Percentiles rank a stretch among this genome's conserved stretches.
These are phyloP conservation scores for Gliomastix tumulicola DNA, from an alignment of 2,329 filamentous ascomycete species.

Conservation along the genomic window DNA sequence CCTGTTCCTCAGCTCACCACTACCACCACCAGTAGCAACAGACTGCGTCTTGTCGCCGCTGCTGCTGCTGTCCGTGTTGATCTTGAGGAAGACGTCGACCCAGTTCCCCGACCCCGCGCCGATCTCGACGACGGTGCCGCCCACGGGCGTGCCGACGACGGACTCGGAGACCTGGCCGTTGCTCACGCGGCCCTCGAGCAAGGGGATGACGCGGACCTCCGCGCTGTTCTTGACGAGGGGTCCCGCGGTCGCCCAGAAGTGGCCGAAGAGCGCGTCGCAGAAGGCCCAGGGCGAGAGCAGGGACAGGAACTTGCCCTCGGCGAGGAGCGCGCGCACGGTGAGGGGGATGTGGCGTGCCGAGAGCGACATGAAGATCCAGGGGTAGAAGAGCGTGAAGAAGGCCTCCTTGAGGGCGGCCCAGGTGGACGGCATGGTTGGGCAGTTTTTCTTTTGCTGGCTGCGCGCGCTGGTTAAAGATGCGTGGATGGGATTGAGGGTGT, in stretches of 20 bases:
- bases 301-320: constrained; percentile 19
- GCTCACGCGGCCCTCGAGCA: constrained; percentile 42
- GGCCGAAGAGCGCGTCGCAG: constrained; percentile 48
- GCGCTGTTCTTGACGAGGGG: constrained; percentile 38
- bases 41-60: constrained; percentile 1
- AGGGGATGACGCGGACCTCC: constrained; percentile 38
- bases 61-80: constrained; percentile 12
- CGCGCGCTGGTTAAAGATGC: no score
- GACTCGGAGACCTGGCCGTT: constrained; percentile 26
- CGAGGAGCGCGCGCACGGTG: constrained; percentile 38
- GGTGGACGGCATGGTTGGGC: constrained; percentile 2
- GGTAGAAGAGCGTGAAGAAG: constrained; percentile 30
- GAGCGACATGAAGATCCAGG: constrained; percentile 45
- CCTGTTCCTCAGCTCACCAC: constrained; percentile 1
- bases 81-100: constrained; percentile 42
- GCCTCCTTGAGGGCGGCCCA: constrained; percentile 2
- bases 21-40: constrained; percentile 6
- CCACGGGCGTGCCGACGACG: constrained; percentile 26
- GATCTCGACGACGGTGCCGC: constrained; percentile 52
- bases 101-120: constrained; percentile 56
- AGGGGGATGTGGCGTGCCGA: constrained; percentile 42
- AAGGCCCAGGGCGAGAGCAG: constrained; percentile 34
- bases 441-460: no score
- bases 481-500: no score
- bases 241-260: constrained; percentile 52